phyloP scores from a whole-genome alignment of 495 filamentous ascomycete species.

The Penicillium arizonense region DNA sequence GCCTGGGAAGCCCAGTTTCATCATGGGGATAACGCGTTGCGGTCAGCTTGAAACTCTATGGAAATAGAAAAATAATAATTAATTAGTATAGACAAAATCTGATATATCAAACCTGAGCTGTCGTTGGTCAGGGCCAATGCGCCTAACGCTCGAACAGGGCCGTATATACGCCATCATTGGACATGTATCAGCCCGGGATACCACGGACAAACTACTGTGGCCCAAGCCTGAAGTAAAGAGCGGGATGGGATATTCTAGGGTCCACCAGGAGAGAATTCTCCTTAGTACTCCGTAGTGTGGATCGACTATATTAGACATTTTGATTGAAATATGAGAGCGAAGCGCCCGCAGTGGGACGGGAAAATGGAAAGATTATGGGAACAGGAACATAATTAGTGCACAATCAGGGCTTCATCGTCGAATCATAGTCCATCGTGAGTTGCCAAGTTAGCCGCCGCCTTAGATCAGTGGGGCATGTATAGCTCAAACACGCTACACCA shows the following conservation, averaged over 20 bases:
- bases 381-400: background rate
- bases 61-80: background rate
- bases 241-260: background rate
- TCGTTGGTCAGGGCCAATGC: slow-evolving; percentile 30
- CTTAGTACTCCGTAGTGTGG: background rate
- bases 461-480: slow-evolving; percentile 18
- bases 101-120: slow-evolving; percentile 37
- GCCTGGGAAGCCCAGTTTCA: slow-evolving; percentile 16
- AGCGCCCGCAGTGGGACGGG: slow-evolving; percentile 1
- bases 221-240: background rate
- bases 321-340: background rate
- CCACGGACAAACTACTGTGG: no score
- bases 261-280: background rate
- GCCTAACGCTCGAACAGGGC: slow-evolving; percentile 16
- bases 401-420: background rate
- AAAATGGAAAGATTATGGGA: background rate
- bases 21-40: slow-evolving; percentile 11
- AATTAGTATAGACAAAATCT: slow-evolving; percentile 13
- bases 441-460: slow-evolving; percentile 24
- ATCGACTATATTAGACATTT: background rate
- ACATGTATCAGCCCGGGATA: background rate
- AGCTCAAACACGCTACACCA: slow-evolving; percentile 31
- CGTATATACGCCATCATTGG: background rate
- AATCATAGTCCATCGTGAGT: background rate
- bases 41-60: background rate